Evolutionary conservation across 2,329 filamentous ascomycete species (phyloP), one percentile per base, ranked within the genome.

Genomic region (Cladorrhinum sp.): DNA sequence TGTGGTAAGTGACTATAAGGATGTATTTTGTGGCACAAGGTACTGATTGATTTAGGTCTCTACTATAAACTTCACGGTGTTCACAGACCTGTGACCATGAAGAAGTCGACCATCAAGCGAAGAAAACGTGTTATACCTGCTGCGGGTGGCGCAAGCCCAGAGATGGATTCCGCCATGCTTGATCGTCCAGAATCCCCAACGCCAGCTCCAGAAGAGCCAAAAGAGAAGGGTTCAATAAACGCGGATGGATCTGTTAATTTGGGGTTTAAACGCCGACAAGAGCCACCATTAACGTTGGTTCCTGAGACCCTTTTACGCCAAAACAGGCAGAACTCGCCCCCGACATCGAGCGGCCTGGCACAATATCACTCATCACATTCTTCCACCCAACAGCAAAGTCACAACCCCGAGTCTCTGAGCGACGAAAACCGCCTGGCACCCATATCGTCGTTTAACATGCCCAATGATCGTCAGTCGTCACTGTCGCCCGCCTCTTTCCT

Each of bases 61-160:
- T 99, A 99, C 74, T 92, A 96, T 78, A 98, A 98, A 75, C 86
- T 99, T 2, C 95, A 99, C 73, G 93, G 93, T 58, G 87, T 92
- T 28, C 94, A 97, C 74, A 85, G 95, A 48, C 95, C 95, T 0
- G 91, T 95, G 4, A 92, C 92, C n/a, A 98, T 99, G 95, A 99
- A 98, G 76, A 98, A 97, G 75, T 90, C 92, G 2, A 90, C 96
- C 24, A 99, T 99, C 74, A 98, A 99, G 76, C 86, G 95, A 64
- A 84, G 95, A 63, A 98, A 98, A 80, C 88, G 95, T 61, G 92
- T 98, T 5, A 93, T 98, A 49, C 93, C 94, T 18, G 92, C 90
- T 18, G 79, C 85, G 24, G 78, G 82, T 54, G 81, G 79, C 18
- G n/a, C n/a, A 46, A 74, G 74, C 2, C 67, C 68, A 1, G 76